phyloP scores from a whole-genome alignment of 78 protist species.

The Dictyostelium purpureum region DNA sequence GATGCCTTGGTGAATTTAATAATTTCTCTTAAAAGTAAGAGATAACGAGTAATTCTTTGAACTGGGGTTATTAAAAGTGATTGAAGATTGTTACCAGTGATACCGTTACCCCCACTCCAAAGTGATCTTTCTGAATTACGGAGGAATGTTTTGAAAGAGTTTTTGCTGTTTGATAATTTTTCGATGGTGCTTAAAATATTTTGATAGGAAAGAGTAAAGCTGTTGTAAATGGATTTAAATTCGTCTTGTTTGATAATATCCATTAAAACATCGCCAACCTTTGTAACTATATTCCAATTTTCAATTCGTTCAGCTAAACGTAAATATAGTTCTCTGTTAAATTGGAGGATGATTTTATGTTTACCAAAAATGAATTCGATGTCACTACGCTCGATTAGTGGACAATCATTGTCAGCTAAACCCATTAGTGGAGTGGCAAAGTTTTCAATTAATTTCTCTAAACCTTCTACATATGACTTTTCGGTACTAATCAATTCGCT shows the following conservation, averaged over 20 bases:
- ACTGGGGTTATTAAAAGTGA: constrained; percentile 78
- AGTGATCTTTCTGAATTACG: constrained; percentile 45
- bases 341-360: constrained; percentile 28
- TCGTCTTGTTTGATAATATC: constrained; percentile 37
- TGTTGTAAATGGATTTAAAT: constrained; percentile 52
- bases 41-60: constrained; percentile 71
- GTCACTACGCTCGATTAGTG: constrained; percentile 24
- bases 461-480: constrained; percentile 61
- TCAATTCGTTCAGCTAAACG: constrained; percentile 23
- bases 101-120: constrained; percentile 61
- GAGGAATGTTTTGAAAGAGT: constrained; percentile 21
- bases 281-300: constrained; percentile 32
- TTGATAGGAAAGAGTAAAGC: constrained; percentile 52
- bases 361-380: constrained; percentile 66
- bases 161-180: constrained; percentile 13
- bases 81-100: constrained; percentile 63
- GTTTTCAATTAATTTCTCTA: constrained; percentile 49
- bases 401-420: background rate
- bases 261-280: constrained; percentile 72
- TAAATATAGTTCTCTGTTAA: constrained; percentile 31
- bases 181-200: constrained; percentile 37
- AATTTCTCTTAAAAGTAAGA: constrained; percentile 54
- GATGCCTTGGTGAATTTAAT: constrained; percentile 65
- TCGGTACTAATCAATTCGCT: constrained; percentile 52
- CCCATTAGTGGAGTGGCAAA: constrained; percentile 62